A percentile compares a stretch with the other conserved stretches of the same genome.
phyloP scores from a whole-genome alignment of 345 rosid species.

The Gossypium raimondii region DNA sequence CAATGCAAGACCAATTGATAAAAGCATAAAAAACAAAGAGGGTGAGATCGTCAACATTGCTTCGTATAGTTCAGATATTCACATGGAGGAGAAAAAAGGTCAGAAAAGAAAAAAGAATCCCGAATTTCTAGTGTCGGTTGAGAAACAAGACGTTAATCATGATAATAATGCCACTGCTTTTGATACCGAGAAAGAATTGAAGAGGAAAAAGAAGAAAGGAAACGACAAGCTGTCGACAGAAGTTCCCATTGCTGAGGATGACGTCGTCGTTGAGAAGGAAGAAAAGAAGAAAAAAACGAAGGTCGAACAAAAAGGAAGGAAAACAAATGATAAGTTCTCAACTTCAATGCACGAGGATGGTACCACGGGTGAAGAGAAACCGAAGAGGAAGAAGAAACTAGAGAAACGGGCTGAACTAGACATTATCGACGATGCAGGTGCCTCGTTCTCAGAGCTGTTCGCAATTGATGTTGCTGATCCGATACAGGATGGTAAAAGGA shows the following conservation, averaged over 20 bases:
- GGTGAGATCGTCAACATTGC: constrained; percentile 21
- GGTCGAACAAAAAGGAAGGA: constrained; percentile 25
- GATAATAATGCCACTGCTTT: constrained; percentile 1
- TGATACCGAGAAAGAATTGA: constrained; percentile 21
- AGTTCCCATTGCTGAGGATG: constrained; percentile 9
- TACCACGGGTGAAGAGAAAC: constrained; percentile 21
- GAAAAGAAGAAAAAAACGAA: constrained; percentile 28
- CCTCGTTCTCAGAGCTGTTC: constrained; percentile 62
- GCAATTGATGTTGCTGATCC: constrained; percentile 20
- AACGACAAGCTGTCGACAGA: constrained; percentile 19
- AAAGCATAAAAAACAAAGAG: constrained; percentile 31
- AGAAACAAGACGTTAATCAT: constrained; percentile 3
- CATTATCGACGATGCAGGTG: constrained; percentile 52
- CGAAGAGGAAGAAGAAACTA: constrained; percentile 25
- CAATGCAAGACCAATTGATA: constrained; percentile 64
- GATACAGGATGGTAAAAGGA: constrained; percentile 19
- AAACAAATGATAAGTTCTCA: constrained; percentile 14
- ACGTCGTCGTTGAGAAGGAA: constrained; percentile 18
- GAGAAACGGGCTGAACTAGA: constrained; percentile 40
- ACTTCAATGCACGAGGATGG: constrained; percentile 9
- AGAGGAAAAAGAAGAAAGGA: constrained; percentile 28
- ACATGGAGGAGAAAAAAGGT: constrained; percentile 19
- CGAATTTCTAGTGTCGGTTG: constrained; percentile 17
- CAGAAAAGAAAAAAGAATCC: constrained; percentile 23
- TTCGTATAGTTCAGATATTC: constrained; percentile 19